A percentile compares a stretch with the other conserved stretches of the same genome.
Conservation (phyloP, 2,329 filamentous ascomycete species). For the Hypoxylon sp. region DNA sequence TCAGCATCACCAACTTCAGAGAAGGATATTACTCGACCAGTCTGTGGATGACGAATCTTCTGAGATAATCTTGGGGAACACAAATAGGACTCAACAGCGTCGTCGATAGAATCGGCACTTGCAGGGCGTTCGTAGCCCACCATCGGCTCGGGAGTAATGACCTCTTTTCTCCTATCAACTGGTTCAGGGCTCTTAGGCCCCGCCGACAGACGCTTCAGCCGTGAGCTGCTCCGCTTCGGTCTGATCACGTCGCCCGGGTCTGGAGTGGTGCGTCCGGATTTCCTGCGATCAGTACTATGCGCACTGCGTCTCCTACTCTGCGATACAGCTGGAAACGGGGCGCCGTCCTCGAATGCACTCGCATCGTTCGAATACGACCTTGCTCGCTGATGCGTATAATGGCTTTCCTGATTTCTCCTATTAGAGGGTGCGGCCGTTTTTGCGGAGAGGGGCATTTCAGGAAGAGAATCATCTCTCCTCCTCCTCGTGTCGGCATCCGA, state of each 20-base stretch:
- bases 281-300: constrained; percentile 60
- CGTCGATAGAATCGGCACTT: constrained; percentile 88
- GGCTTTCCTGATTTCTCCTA: constrained; percentile 44
- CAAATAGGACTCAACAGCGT: constrained; percentile 88
- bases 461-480: constrained; percentile 49
- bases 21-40: constrained; percentile 90
- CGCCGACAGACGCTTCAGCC: constrained; percentile 69
- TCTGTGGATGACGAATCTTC: constrained; percentile 87
- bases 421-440: constrained; percentile 43
- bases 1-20: constrained; percentile 95
- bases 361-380: constrained; percentile 45
- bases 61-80: constrained; percentile 87
- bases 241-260: constrained; percentile 61
- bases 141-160: constrained; percentile 56
- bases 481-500: constrained; percentile 45
- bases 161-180: constrained; percentile 47
- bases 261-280: constrained; percentile 64
- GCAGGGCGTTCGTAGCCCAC: constrained; percentile 78
- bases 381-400: constrained; percentile 45
- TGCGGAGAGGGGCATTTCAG: constrained; percentile 50
- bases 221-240: constrained; percentile 68
- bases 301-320: constrained; percentile 69
- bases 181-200: constrained; percentile 55
- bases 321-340: constrained; percentile 76
- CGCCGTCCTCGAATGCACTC: constrained; percentile 69